Conservation (phyloP, 352 stramenopile species). For the Phytophthora tubulina region DNA sequence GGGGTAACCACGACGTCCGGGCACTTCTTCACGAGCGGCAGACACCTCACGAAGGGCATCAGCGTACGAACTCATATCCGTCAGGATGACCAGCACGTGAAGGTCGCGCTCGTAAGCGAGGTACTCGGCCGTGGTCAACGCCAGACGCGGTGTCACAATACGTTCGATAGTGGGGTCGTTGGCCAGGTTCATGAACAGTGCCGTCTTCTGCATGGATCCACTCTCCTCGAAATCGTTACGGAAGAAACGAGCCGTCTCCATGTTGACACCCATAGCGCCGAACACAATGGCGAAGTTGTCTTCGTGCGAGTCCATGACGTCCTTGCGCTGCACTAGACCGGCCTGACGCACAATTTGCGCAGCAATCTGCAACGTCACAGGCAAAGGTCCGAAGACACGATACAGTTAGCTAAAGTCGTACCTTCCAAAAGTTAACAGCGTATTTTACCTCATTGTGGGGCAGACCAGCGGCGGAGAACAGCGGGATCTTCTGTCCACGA, state of each 20-base stretch:
- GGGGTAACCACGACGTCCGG: constrained; percentile 98
- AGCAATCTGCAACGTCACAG: constrained; percentile 78
- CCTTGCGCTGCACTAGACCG: constrained; percentile 98
- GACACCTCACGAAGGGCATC: constrained; percentile 98
- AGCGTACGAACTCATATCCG: constrained; percentile 99
- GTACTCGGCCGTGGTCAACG: constrained; percentile 99
- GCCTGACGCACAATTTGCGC: constrained; percentile 99
- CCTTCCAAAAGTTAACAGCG: not conserved
- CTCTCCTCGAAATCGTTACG: constrained; percentile 98
- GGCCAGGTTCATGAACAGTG: constrained; percentile 99
- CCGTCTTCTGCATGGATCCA: constrained; percentile 98
- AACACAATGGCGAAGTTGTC: constrained; percentile 99
- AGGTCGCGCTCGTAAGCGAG: constrained; percentile 99
- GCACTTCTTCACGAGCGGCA: constrained; percentile 95
- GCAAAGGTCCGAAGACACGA: not conserved
- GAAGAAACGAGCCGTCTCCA: constrained; percentile 98
- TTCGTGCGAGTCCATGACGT: constrained; percentile 98
- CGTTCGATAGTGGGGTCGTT: constrained; percentile 99
- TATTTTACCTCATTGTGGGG: constrained; percentile 96
- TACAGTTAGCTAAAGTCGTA: constrained; percentile 2
- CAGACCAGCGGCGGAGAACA: constrained; percentile 98
- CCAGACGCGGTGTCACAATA: constrained; percentile 99
- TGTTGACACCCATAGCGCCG: constrained; percentile 99
- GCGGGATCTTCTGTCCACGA: constrained; percentile 99
- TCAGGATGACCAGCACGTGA: constrained; percentile 99